Percentiles rank a stretch among this genome's conserved stretches.
These are phyloP conservation scores for Striga asiatica DNA, from an alignment of 257 asterid genomes.

Conservation along the genomic window DNA sequence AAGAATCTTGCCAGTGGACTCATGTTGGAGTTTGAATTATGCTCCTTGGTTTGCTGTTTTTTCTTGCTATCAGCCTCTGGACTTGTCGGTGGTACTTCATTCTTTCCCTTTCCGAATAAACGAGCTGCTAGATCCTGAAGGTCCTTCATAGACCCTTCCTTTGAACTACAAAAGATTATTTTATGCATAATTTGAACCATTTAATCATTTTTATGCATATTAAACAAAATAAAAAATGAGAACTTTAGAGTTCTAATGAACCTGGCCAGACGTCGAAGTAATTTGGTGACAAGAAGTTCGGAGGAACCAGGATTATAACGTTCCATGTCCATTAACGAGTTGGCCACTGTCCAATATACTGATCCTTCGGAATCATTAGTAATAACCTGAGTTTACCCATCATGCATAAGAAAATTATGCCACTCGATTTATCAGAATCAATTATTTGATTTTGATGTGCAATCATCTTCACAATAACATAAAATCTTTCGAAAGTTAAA, in stretches of 20 bases:
- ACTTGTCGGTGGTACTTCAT: slow-evolving; percentile 36
- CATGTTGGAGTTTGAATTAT: slow-evolving; percentile 65
- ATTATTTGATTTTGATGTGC: neutral
- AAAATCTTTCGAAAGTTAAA: too few relatives aligned
- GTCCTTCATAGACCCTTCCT: slow-evolving; percentile 69
- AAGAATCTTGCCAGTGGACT: slow-evolving; percentile 95
- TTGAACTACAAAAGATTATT: slow-evolving; percentile 75
- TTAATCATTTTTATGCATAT: too few relatives aligned
- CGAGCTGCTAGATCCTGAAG: slow-evolving; percentile 73
- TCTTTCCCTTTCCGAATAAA: slow-evolving; percentile 48
- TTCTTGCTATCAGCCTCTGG: slow-evolving; percentile 57
- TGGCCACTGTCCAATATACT: slow-evolving; percentile 40
- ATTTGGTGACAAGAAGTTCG: slow-evolving; percentile 55
- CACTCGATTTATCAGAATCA: neutral
- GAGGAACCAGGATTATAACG: slow-evolving; percentile 61
- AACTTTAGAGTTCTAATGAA: slow-evolving; percentile 17
- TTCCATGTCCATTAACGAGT: slow-evolving; percentile 72
- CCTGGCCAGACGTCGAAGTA: slow-evolving; percentile 85
- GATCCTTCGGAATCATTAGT: slow-evolving; percentile 52
- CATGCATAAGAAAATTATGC: neutral
- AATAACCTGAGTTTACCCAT: slow-evolving; percentile 34
- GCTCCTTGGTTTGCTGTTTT: slow-evolving; percentile 63
- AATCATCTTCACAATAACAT: too few relatives aligned
- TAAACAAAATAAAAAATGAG: neutral
- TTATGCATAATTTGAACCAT: too few relatives aligned